Conservation (phyloP, 768 basidiomycete genomes). For the Cubamyces sp. region DNA sequence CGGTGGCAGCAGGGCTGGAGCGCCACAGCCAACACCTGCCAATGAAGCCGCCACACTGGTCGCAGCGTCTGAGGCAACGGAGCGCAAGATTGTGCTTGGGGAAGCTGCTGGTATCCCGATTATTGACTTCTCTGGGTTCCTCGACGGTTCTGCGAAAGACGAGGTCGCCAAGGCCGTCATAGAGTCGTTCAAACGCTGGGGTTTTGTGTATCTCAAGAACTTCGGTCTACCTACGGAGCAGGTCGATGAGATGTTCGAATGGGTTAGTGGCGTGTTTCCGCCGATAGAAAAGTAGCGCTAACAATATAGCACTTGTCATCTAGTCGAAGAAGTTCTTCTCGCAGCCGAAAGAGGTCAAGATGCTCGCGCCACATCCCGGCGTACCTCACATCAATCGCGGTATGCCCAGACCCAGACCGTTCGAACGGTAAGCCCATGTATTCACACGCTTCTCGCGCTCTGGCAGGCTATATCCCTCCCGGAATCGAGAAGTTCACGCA, state of each 20-base stretch:
- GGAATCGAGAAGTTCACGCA: constrained; percentile 36
- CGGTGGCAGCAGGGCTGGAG: background rate
- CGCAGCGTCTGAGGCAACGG: background rate
- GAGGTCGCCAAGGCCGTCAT: constrained; percentile 44
- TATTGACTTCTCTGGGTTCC: constrained; percentile 48
- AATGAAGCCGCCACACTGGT: background rate
- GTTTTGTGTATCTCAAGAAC: constrained; percentile 24
- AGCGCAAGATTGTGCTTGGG: background rate
- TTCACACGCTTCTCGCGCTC: background rate
- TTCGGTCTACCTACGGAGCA: constrained; percentile 40
- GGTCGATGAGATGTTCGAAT: constrained; percentile 35
- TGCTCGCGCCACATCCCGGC: constrained; percentile 38
- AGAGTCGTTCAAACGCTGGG: constrained; percentile 41
- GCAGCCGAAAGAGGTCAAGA: constrained; percentile 33
- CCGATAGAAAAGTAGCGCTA: background rate
- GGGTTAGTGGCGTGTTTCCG: constrained; percentile 21
- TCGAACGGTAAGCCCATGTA: no score
- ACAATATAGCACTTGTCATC: background rate
- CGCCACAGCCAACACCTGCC: background rate
- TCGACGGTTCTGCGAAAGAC: constrained; percentile 43
- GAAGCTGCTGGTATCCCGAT: constrained; percentile 32
- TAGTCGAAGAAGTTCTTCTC: constrained; percentile 36
- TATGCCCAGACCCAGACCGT: background rate
- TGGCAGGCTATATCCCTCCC: constrained; percentile 33
- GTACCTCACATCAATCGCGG: constrained; percentile 37